phyloP scores from a whole-genome alignment of 2,329 filamentous ascomycete genomes.

The Bipolaris cookei region DNA sequence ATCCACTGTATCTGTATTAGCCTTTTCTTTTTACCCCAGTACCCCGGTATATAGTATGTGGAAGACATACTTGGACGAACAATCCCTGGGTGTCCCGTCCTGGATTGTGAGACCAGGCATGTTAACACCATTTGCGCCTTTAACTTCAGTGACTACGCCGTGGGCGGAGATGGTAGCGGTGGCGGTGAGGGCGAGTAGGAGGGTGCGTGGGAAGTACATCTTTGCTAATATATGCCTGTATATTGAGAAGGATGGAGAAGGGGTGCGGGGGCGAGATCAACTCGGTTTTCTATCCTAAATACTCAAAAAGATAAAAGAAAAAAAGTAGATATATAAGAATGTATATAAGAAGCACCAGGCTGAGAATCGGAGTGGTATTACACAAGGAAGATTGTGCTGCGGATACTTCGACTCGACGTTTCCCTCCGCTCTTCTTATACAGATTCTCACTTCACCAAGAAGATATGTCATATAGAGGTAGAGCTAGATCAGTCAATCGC shows the following conservation, averaged over 20 bases:
- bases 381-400: too few species aligned
- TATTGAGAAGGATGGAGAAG: too few species aligned
- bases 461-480: too few species aligned
- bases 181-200: constrained; percentile 39
- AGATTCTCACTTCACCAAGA: not conserved
- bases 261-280: constrained; percentile 22
- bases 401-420: not conserved
- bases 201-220: constrained; percentile 39
- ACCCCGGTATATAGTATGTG: not conserved
- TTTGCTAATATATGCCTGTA: too few species aligned
- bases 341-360: constrained; percentile 27
- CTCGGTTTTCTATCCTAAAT: constrained; percentile 13
- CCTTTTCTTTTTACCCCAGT: not conserved
- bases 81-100: constrained; percentile 72
- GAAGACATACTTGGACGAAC: constrained; percentile 54
- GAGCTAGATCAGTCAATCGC: constrained; percentile 1
- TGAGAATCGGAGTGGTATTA: constrained; percentile 7
- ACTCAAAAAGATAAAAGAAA: constrained; percentile 6
- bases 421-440: constrained; percentile 28
- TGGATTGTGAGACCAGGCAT: constrained; percentile 68
- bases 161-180: constrained; percentile 61
- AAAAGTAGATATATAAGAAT: too few species aligned
- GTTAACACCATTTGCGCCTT: constrained; percentile 66
- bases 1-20: constrained; percentile 47
- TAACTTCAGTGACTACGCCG: constrained; percentile 62